Evolutionary conservation across 345 rosid species (phyloP), one percentile per base, ranked within the genome.

Genomic region (Moricandia moricandioides): DNA sequence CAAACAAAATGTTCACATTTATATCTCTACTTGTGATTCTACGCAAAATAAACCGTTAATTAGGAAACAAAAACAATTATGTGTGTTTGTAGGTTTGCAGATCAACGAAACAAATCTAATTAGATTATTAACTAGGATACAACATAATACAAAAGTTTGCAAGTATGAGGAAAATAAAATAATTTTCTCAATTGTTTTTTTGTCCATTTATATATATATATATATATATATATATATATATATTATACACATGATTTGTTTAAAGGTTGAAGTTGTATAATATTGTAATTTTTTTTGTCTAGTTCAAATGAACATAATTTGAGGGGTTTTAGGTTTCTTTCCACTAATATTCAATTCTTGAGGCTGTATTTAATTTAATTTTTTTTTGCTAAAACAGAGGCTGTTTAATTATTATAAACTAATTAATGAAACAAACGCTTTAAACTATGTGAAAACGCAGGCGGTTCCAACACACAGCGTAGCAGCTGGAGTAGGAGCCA

Each of bases 401-500:
- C 74, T 49, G 62, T 62, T 61, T 61, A 49, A 33, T 26, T 12
- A 37, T 52, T 35, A 35, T 3, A 26, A 37, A 63, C 27, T 37
- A 64, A 57, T 57, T 37, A 64, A 57, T 57, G 35, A 74, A 11
- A 66, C 72, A 58, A 74, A 66, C 51, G 37, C 60, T 65, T 21
- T 64, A 39, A 67, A 67, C 39, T 2, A 18, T 62, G 56, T 2
- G 14, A 71, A 64, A 71, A 66, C 75, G 62, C 83, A 91, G 98
- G 77, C 91, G 62, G 70, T 84, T 70, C 98, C 96, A 2, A 80
- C 6, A 47, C 98, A 93, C 89, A 82, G 91, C 45, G 76, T 93
- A 13, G 93, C 86, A 5, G 82, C 96, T 0, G 98, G 97, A 69
- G 83, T 91, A 0, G 90, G 97, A 62, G 86, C 86, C 6, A 65